phyloP scores from a whole-genome alignment of 2,329 filamentous ascomycete species.

The Aspergillus sergii region DNA sequence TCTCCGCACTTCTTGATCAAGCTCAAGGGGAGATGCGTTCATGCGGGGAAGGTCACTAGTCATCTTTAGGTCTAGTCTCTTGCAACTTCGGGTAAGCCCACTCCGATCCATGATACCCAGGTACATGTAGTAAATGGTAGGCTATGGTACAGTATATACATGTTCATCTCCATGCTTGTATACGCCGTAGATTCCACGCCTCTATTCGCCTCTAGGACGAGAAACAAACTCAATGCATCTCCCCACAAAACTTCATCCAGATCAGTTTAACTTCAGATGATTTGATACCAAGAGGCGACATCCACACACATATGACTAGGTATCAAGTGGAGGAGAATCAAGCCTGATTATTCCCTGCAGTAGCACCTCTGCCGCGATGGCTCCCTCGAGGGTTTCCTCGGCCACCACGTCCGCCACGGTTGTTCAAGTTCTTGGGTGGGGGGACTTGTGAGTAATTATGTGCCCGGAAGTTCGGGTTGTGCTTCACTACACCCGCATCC shows the following conservation, averaged over 20 bases:
- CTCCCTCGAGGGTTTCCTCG: conserved; percentile 27
- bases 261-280: neutral
- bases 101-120: neutral
- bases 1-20: conserved; percentile 5
- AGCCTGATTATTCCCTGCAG: conserved; percentile 7
- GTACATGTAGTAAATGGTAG: neutral
- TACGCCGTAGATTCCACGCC: neutral
- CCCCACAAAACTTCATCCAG: too few relatives aligned
- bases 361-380: conserved; percentile 30
- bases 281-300: neutral
- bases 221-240: neutral
- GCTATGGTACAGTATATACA: neutral
- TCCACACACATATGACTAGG: neutral
- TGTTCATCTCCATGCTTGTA: neutral
- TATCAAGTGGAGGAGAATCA: neutral
- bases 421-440: conserved; percentile 46
- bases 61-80: neutral
- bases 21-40: neutral
- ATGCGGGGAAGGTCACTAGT: conserved; percentile 4
- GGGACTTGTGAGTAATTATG: conserved; percentile 57
- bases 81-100: neutral
- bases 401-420: conserved; percentile 40
- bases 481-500: conserved; percentile 54
- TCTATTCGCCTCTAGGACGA: neutral
- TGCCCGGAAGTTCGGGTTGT: conserved; percentile 60